These are phyloP conservation scores for Podospora anserina DNA, from an alignment of 495 filamentous ascomycete species.

Conservation along the genomic window DNA sequence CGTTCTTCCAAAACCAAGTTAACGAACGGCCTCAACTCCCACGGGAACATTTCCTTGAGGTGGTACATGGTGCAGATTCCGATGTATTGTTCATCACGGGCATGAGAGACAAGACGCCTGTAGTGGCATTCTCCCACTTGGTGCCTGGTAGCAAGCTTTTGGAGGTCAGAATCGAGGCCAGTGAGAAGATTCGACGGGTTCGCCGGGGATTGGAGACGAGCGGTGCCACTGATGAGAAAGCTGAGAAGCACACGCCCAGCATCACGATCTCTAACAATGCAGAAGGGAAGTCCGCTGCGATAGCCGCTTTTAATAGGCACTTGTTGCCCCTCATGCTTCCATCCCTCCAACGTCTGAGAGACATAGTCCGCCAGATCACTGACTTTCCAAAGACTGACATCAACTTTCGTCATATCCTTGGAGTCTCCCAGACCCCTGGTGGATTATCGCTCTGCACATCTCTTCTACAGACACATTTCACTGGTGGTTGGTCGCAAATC, in stretches of 20 bases:
- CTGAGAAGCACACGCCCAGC: background rate
- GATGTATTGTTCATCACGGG: constrained; percentile 63
- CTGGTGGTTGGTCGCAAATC: constrained; percentile 49
- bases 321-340: constrained; percentile 53
- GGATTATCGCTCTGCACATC: constrained; percentile 55
- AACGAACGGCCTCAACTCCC: constrained; percentile 46
- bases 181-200: constrained; percentile 40
- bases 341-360: constrained; percentile 48
- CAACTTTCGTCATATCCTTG: constrained; percentile 58
- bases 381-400: constrained; percentile 53
- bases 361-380: constrained; percentile 50
- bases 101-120: constrained; percentile 62
- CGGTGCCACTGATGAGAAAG: background rate
- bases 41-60: constrained; percentile 55
- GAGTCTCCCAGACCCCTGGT: constrained; percentile 53
- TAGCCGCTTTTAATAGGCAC: constrained; percentile 31
- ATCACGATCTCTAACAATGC: constrained; percentile 31
- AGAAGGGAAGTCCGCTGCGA: constrained; percentile 31
- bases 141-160: constrained; percentile 55
- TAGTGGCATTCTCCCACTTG: constrained; percentile 53
- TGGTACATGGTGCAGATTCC: constrained; percentile 47
- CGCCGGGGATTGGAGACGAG: constrained; percentile 35
- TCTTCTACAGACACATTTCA: constrained; percentile 50
- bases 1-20: constrained; percentile 53
- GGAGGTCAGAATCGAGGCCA: constrained; percentile 52